Evolutionary conservation across 2,329 filamentous ascomycete species (phyloP).

Genomic region (Claviceps pusilla): DNA sequence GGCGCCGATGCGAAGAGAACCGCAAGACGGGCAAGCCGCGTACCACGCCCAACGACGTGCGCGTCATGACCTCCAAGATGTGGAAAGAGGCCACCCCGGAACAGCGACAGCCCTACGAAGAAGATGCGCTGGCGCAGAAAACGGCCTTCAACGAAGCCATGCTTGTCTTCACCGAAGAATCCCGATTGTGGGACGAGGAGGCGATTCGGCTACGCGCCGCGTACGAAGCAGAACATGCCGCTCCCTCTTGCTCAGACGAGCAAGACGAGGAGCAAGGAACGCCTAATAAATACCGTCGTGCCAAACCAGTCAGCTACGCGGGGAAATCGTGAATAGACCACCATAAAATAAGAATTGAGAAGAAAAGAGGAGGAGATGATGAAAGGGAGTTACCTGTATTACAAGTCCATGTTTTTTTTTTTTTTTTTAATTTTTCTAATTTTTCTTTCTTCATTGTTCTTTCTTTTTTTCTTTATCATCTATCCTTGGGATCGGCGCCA

Average conservation of each 20-base stretch:
- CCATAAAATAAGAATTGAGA: background rate
- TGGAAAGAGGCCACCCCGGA: slow-evolving; percentile 67
- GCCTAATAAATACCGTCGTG: slow-evolving; percentile 20
- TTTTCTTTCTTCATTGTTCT: background rate
- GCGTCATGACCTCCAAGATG: slow-evolving; percentile 73
- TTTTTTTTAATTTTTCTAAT: background rate
- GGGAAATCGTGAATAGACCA: slow-evolving; percentile 14
- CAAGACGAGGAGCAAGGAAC: slow-evolving; percentile 7
- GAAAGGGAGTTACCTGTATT: background rate
- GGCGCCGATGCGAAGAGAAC: slow-evolving; percentile 47
- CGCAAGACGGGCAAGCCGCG: slow-evolving; percentile 48
- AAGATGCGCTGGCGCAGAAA: slow-evolving; percentile 58
- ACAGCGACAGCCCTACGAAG: slow-evolving; percentile 61
- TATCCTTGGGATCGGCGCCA: too few species aligned
- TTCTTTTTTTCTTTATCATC: too few species aligned
- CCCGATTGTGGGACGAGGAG: slow-evolving; percentile 56
- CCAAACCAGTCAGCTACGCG: slow-evolving; percentile 24
- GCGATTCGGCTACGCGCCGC: slow-evolving; percentile 37
- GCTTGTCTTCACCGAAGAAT: slow-evolving; percentile 43
- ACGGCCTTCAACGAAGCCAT: slow-evolving; percentile 43
- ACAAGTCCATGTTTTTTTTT: background rate
- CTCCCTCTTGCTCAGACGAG: slow-evolving; percentile 12
- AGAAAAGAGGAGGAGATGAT: background rate
- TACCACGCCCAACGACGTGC: slow-evolving; percentile 63
- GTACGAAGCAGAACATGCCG: slow-evolving; percentile 39